Percentiles rank a stretch among this genome's conserved stretches.
Evolutionary conservation across 371 early-diverging fungal genomes (phyloP).

Genomic region (Mucor saturninus): DNA sequence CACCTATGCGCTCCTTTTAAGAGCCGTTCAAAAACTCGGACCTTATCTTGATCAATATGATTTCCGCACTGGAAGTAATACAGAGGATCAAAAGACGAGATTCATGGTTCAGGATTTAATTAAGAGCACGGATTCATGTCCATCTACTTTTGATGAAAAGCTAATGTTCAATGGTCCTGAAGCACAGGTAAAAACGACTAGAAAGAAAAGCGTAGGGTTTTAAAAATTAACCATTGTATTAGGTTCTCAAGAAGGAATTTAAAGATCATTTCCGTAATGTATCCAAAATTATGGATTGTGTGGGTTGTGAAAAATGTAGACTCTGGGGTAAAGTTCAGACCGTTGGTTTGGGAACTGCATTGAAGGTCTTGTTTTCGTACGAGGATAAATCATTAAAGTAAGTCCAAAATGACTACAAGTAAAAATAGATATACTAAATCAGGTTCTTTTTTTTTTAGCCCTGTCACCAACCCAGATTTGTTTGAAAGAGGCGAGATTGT

Average conservation of each 20-base stretch:
- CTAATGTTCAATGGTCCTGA: constrained; percentile 71
- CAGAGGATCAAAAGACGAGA: constrained; percentile 61
- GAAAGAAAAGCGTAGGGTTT: neutral
- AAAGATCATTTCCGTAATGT: constrained; percentile 94
- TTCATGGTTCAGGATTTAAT: constrained; percentile 64
- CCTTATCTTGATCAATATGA: constrained; percentile 77
- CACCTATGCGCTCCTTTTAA: constrained; percentile 81
- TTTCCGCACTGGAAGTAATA: constrained; percentile 64
- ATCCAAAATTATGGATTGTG: constrained; percentile 96
- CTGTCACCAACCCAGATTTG: constrained; percentile 52
- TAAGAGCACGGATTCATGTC: constrained; percentile 61
- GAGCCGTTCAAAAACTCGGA: constrained; percentile 83
- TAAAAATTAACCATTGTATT: neutral
- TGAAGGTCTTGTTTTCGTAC: constrained; percentile 93
- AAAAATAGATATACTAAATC: neutral
- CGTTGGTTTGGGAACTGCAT: constrained; percentile 87
- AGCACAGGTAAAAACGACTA: constrained; percentile 28
- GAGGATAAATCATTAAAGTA: constrained; percentile 71
- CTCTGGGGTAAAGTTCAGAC: constrained; percentile 97
- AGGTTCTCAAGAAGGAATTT: constrained; percentile 79
- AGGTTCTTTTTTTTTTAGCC: constrained; percentile 35
- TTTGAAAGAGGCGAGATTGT: constrained; percentile 90
- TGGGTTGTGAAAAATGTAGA: constrained; percentile 97
- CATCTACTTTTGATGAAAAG: constrained; percentile 88
- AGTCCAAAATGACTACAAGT: constrained; percentile 10